Base-by-base conservation (phyloP, 2,329 filamentous ascomycete species). In the Allantophomopsis lycopodina region DNA sequence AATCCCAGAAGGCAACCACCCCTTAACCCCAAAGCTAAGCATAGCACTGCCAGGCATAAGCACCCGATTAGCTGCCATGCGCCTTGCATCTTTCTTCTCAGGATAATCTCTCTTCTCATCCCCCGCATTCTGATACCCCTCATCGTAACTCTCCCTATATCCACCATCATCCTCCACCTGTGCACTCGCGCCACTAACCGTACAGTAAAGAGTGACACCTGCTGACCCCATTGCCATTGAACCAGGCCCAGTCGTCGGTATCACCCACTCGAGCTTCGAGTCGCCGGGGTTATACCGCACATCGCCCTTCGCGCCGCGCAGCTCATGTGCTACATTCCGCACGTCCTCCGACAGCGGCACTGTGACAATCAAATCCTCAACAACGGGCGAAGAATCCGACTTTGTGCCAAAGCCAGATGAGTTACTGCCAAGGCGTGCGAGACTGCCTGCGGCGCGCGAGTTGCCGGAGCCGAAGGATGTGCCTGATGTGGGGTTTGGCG, bases 221-320 rank as follows among this genome's bases (percentile, higher is more conserved):
- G 79, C 72, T 13, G 72, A 69, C 2, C 82, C 70, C 4, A 28
- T 8, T 8, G 23, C 3, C 4, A 12, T 12, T 1, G 72, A 69
- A 1, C 74, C 70, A 2, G 87, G 69, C 41, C 94, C 87, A 60
- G 86, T 88, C 17, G 75, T 72, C 1, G 79, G 75, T 32, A 96
- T 76, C 42, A 78, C 73, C 89, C 89, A 96, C 58, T 94, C 83
- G 7, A 95, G 66, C 2, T 72, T 58, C 36, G 71, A 71, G 38
- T 84, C 85, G 2, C 76, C 77, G 0, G 82, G 76, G 40, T 75
- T 82, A 61, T 87, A 95, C 41, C 73, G 77, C 2, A 86, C 87
- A 48, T 96, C 89, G 30, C 88, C 89, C 47, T 76, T 78, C 48
- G 77, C 83, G 2, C 87, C 75, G 41, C 85, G 74, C 40, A 95